A percentile compares a stretch with the other conserved stretches of the same genome.
These are phyloP conservation scores for Pleurotus ostreatus DNA, from an alignment of 768 basidiomycete genomes.

Conservation along the genomic window DNA sequence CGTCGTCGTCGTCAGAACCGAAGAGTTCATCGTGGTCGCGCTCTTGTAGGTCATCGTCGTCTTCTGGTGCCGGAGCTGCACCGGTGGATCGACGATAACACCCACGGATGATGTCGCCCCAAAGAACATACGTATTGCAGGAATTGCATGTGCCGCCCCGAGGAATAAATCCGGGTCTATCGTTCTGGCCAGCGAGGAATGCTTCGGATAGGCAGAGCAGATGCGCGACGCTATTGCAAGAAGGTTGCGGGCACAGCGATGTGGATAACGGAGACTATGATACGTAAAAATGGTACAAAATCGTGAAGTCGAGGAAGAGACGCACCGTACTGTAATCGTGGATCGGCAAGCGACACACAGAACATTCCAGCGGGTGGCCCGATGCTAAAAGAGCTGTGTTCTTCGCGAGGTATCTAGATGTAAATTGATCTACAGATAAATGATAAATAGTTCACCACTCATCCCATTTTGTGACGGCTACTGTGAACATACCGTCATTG, in stretches of 20 bases:
- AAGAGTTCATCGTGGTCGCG: slow-evolving; percentile 10
- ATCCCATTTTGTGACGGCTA: not conserved
- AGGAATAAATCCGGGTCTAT: slow-evolving; percentile 40
- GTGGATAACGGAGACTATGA: slow-evolving; percentile 46
- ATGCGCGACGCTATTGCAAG: slow-evolving; percentile 54
- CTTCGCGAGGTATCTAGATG: slow-evolving; percentile 44
- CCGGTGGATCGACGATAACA: slow-evolving; percentile 48
- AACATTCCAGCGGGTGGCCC: slow-evolving; percentile 33
- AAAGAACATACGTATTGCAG: slow-evolving; percentile 54
- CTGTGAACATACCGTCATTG: slow-evolving; percentile 46
- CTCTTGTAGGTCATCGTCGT: slow-evolving; percentile 20
- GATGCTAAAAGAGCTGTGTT: slow-evolving; percentile 36
- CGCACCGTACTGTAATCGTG: slow-evolving; percentile 37
- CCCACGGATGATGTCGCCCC: slow-evolving; percentile 68
- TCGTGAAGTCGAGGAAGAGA: slow-evolving; percentile 7
- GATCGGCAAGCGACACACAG: slow-evolving; percentile 42
- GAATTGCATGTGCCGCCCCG: slow-evolving; percentile 56
- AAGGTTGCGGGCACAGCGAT: slow-evolving; percentile 47
- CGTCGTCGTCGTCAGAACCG: slow-evolving; percentile 12
- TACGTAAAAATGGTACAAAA: not conserved
- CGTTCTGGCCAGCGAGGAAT: slow-evolving; percentile 31
- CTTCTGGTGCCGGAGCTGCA: slow-evolving; percentile 24
- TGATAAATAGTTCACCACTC: not conserved
- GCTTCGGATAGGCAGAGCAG: slow-evolving; percentile 48
- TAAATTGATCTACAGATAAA: slow-evolving; percentile 39